Conservation (phyloP, 108 stramenopile genomes). For the Cylindrotheca fusiformis region DNA sequence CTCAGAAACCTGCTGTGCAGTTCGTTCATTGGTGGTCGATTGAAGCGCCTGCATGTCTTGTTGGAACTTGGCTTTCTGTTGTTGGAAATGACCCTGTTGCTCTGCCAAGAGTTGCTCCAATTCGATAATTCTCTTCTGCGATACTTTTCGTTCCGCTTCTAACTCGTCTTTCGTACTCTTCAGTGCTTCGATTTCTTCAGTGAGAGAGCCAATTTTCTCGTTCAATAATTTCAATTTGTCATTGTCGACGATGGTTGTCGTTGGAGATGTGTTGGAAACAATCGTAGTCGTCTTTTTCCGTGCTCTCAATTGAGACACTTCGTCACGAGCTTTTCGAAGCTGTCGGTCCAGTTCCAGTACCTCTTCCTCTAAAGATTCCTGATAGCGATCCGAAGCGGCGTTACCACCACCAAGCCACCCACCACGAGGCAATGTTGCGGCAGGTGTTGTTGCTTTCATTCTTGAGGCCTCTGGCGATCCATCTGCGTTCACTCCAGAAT, state of each 20-base stretch:
- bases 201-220: constrained; percentile 5
- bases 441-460: no score
- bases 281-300: neutral
- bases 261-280: neutral
- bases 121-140: constrained; percentile 10
- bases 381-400: constrained; percentile 7
- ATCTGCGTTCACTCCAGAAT: no score
- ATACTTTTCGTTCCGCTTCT: constrained; percentile 12
- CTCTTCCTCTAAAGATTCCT: constrained; percentile 36
- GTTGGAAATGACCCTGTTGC: constrained; percentile 15
- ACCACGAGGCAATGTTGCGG: neutral
- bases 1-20: neutral
- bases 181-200: constrained; percentile 18
- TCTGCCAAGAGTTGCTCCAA: constrained; percentile 12
- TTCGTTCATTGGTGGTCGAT: neutral
- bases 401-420: neutral
- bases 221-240: neutral
- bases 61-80: constrained; percentile 18
- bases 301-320: constrained; percentile 25
- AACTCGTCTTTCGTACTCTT: constrained; percentile 23
- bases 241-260: neutral
- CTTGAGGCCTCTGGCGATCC: no score
- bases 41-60: constrained; percentile 22
- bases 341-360: constrained; percentile 30
- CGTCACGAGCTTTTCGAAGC: constrained; percentile 33